Evolutionary conservation across 345 rosid genomes (phyloP).

Genomic region (Zanthoxylum bungeanum): DNA sequence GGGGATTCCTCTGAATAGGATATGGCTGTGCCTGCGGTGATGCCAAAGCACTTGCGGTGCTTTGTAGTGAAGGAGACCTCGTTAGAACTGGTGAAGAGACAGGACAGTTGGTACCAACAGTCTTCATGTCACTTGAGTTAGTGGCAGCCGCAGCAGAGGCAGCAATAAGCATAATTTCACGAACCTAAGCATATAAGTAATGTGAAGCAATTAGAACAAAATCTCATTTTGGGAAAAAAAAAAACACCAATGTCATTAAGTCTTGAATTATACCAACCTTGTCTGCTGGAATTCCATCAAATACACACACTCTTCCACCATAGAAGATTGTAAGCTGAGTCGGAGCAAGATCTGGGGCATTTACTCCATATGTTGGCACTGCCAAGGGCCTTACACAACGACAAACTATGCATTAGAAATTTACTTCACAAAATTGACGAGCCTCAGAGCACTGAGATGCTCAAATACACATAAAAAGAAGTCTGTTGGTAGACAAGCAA

Average conservation of each 20-base stretch:
- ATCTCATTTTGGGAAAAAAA: neutral
- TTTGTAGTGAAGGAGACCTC: conserved; percentile 81
- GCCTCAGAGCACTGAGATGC: neutral
- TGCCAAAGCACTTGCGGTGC: conserved; percentile 54
- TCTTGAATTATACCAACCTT: conserved; percentile 42
- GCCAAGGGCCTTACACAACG: conserved; percentile 31
- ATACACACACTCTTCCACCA: conserved; percentile 68
- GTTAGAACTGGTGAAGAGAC: conserved; percentile 54
- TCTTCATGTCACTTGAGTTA: conserved; percentile 48
- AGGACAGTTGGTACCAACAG: conserved; percentile 28
- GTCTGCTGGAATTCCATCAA: conserved; percentile 62
- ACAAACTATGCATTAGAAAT: neutral
- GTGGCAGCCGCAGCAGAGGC: conserved; percentile 41
- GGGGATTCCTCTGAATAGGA: conserved; percentile 42
- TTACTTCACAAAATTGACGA: neutral
- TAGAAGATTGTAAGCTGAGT: conserved; percentile 81
- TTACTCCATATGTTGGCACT: conserved; percentile 31
- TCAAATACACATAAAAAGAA: neutral
- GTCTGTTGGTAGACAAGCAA: neutral
- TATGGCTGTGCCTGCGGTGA: conserved; percentile 48
- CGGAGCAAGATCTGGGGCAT: conserved; percentile 29
- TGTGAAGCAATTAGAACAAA: neutral
- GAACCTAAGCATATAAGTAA: conserved; percentile 41
- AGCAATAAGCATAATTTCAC: conserved; percentile 65
- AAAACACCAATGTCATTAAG: neutral